Base-by-base conservation (phyloP, 257 asterid species). In the Cordia subcordata region DNA sequence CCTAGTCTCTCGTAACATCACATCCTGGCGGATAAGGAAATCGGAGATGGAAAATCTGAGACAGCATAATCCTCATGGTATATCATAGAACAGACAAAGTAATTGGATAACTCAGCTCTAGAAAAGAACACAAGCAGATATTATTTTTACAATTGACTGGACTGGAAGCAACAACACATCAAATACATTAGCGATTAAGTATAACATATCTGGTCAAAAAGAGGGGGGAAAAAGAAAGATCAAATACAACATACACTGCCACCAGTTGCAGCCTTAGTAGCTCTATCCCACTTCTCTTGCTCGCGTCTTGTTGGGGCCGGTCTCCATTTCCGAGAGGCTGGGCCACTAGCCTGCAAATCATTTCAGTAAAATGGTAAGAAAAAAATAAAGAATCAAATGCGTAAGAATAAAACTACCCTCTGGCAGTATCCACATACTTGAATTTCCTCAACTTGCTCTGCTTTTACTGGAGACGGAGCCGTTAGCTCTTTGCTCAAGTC, bases 241-340 rank as follows among this genome's bases (percentile, higher is more conserved):
- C 11, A 21, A 20, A 21, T 58, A 53, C 12, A 54, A 63, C 93
- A 51, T 84, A 92, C 98, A 53, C 87, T 88, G 81, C 98, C 98
- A 58, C 96, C 95, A 8, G 90, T 92, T 66, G 98, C 88, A 62
- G 96, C 95, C 77, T 82, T 88, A 45, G 78, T 27, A 64, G 95
- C 98, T 82, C 83, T 77, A 53, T 78, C 90, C 98, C 98, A 88
- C 83, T 86, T 92, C 45, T 88, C 95, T 76, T 69, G 95, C 81
- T 92, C 96, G 5, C 93, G 95, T n/a, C 95, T 82, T 60, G 98
- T 88, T 58, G 98, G 98, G 59, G 94, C 94, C 17, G 88, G 76
- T 70, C 82, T 85, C 96, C 98, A 92, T 81, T 19, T 88, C 68
- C 53, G 76, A 70, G 84, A 75, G 49, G 68, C 58, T 35, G 68